Conservation (phyloP, 805 yeast species). For the Pichia cabralensis region DNA sequence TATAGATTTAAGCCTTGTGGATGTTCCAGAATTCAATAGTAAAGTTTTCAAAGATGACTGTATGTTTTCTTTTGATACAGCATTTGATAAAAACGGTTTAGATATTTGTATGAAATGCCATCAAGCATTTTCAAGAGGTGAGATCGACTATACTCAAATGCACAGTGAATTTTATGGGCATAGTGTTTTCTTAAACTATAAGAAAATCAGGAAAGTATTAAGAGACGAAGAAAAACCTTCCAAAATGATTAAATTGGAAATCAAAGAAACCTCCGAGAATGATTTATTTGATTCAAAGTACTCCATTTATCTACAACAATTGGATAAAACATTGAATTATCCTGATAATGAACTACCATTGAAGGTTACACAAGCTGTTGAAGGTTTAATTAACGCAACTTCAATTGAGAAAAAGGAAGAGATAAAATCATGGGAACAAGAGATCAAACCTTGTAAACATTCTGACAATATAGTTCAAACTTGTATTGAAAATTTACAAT, state of each 20-base stretch:
- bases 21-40: slow-evolving; percentile 22
- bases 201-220: slow-evolving; percentile 38
- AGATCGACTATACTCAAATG: slow-evolving; percentile 39
- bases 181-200: slow-evolving; percentile 47
- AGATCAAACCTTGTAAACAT: slow-evolving; percentile 72
- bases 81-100: slow-evolving; percentile 45
- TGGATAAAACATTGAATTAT: slow-evolving; percentile 21
- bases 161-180: slow-evolving; percentile 50
- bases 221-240: slow-evolving; percentile 23
- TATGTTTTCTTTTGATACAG: slow-evolving; percentile 72
- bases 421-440: slow-evolving; percentile 87
- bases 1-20: slow-evolving; percentile 12
- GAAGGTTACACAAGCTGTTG: slow-evolving; percentile 27
- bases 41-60: slow-evolving; percentile 82
- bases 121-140: slow-evolving; percentile 51
- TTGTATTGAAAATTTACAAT: slow-evolving; percentile 19
- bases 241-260: slow-evolving; percentile 57
- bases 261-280: slow-evolving; percentile 51
- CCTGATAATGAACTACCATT: slow-evolving; percentile 21
- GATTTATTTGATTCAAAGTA: slow-evolving; percentile 46
- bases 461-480: slow-evolving; percentile 43
- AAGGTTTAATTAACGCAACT: slow-evolving; percentile 41
- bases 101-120: slow-evolving; percentile 70
- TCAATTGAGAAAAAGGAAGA: slow-evolving; percentile 57
- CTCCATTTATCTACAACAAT: slow-evolving; percentile 30